These are phyloP conservation scores for Fraxinus anomala DNA, from an alignment of 257 asterid genomes.

Conservation along the genomic window DNA sequence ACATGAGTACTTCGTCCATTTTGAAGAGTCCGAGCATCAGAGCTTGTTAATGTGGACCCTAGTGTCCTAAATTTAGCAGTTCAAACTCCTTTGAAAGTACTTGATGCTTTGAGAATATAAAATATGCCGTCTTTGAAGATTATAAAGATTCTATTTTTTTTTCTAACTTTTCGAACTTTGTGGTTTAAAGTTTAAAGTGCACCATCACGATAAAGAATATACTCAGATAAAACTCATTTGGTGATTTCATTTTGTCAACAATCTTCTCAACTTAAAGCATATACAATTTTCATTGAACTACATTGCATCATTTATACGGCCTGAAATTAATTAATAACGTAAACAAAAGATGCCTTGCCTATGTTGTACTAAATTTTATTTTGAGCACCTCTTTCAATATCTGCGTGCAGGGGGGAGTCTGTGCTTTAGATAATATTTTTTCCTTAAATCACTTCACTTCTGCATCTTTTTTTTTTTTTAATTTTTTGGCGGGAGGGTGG, in stretches of 20 bases:
- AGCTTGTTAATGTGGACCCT: not conserved
- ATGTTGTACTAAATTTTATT: too few relatives aligned
- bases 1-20: too few relatives aligned
- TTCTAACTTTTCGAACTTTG: not conserved
- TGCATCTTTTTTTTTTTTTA: too few relatives aligned
- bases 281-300: not conserved
- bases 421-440: too few relatives aligned
- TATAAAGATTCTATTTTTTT: not conserved
- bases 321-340: not conserved
- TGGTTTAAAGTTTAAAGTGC: not conserved
- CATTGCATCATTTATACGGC: not conserved
- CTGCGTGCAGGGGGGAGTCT: too few relatives aligned
- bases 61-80: not conserved
- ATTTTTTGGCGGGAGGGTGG: too few relatives aligned
- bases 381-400: not conserved
- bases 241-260: not conserved
- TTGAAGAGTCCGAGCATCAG: too few relatives aligned
- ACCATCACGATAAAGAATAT: not conserved
- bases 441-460: too few relatives aligned
- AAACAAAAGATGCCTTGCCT: too few relatives aligned
- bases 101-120: not conserved
- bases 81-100: not conserved
- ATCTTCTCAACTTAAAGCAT: not conserved
- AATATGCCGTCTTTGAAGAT: not conserved
- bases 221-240: not conserved